Evolutionary conservation across 1,284 basidiomycete species (phyloP).

Genomic region (Puccinia triticina): DNA sequence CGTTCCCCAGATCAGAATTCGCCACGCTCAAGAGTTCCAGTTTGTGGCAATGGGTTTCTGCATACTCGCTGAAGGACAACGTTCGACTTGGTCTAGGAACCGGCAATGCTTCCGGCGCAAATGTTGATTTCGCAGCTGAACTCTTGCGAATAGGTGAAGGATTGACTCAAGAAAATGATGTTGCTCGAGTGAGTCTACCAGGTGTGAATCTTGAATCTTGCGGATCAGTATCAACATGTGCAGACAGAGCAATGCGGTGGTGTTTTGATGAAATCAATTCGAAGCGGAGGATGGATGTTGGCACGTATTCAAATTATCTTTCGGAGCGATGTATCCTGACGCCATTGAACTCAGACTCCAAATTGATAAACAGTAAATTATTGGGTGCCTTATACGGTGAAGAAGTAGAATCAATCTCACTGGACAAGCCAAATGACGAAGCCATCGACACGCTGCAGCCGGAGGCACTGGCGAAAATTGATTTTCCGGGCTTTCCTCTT

Average conservation of each 20-base stretch:
- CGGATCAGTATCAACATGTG: too few species aligned
- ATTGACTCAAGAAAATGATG: neutral
- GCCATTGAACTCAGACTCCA: too few species aligned
- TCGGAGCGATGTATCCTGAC: too few species aligned
- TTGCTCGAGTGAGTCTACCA: too few species aligned
- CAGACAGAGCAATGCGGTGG: too few species aligned
- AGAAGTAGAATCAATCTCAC: neutral
- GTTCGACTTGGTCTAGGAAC: neutral
- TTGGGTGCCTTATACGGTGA: too few species aligned
- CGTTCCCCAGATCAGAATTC: neutral
- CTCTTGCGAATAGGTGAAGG: too few species aligned
- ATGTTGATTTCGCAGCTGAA: neutral
- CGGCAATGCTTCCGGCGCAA: neutral
- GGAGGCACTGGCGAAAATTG: neutral
- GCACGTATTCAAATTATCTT: too few species aligned
- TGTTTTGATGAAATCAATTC: too few species aligned
- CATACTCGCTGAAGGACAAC: neutral
- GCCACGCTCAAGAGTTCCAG: neutral
- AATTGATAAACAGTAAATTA: too few species aligned
- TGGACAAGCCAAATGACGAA: neutral
- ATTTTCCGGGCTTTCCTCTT: neutral
- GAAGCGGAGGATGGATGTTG: too few species aligned
- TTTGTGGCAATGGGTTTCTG: neutral
- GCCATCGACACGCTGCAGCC: neutral
- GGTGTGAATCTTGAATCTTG: too few species aligned